A percentile compares a stretch with the other conserved stretches of the same genome.
Evolutionary conservation across 2,329 filamentous ascomycete species (phyloP).

Genomic region (Xylariales sp.): DNA sequence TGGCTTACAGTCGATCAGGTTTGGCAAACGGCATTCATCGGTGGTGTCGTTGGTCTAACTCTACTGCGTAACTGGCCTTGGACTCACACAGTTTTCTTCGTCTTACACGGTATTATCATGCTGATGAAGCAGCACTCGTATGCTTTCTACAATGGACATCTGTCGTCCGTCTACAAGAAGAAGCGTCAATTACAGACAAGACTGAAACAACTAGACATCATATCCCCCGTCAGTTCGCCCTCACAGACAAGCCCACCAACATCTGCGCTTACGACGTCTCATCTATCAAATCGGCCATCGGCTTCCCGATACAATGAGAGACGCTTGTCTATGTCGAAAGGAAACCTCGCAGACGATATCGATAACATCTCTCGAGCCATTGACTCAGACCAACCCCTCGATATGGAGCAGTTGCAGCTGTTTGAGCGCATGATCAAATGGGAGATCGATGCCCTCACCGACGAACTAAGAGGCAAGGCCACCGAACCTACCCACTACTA

Average conservation of each 20-base stretch:
- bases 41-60: conserved; percentile 58
- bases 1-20: conserved; percentile 32
- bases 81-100: conserved; percentile 66
- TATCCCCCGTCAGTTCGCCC: conserved; percentile 41
- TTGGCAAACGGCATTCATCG: conserved; percentile 65
- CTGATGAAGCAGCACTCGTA: conserved; percentile 84
- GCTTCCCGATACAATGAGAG: conserved; percentile 36
- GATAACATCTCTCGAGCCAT: conserved; percentile 58
- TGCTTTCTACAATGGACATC: conserved; percentile 72
- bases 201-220: conserved; percentile 53
- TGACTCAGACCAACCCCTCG: conserved; percentile 54
- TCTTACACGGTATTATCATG: conserved; percentile 55
- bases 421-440: conserved; percentile 63
- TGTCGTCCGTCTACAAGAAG: conserved; percentile 55
- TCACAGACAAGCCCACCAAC: conserved; percentile 36
- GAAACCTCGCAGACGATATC: conserved; percentile 40
- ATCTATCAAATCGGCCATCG: conserved; percentile 37
- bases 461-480: conserved; percentile 62
- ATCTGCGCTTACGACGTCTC: conserved; percentile 39
- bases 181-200: conserved; percentile 38
- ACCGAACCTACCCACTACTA: conserved; percentile 49
- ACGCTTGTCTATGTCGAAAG: conserved; percentile 33
- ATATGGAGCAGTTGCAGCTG: conserved; percentile 55
- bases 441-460: conserved; percentile 60
- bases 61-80: conserved; percentile 73